These are phyloP conservation scores for Hansenula lynferdii DNA, from an alignment of 1,139 yeast species.

Conservation along the genomic window DNA sequence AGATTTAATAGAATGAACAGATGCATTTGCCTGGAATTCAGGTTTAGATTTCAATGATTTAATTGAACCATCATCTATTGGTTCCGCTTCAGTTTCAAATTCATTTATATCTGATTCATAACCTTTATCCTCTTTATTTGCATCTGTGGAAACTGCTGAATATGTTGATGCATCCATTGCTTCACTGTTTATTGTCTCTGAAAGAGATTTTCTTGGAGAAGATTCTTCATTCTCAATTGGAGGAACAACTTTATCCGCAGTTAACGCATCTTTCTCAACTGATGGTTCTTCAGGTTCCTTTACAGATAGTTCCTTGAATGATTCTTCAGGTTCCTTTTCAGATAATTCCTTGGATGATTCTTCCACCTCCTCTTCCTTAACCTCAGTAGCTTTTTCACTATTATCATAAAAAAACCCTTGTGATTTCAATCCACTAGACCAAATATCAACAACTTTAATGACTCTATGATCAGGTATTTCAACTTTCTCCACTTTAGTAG, in stretches of 20 bases:
- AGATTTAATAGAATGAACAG: neutral
- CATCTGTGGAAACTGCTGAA: neutral
- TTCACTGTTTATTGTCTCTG: neutral
- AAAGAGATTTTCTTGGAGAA: neutral
- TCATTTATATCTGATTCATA: slow-evolving; percentile 5
- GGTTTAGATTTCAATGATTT: neutral
- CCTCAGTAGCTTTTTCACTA: neutral
- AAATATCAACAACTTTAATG: slow-evolving; percentile 18
- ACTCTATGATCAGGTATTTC: slow-evolving; percentile 31
- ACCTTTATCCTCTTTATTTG: slow-evolving; percentile 1
- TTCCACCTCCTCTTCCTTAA: neutral
- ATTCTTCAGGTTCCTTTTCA: neutral
- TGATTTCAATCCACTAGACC: slow-evolving; percentile 18
- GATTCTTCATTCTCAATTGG: neutral
- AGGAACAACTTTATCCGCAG: no score
- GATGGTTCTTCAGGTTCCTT: no score
- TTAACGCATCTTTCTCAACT: no score
- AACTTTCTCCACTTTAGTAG: slow-evolving; percentile 58
- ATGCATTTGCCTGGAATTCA: neutral
- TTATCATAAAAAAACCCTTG: neutral
- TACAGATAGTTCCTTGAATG: no score
- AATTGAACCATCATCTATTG: neutral
- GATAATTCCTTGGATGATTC: slow-evolving; percentile 4
- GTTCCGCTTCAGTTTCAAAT: neutral
- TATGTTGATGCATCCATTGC: neutral